Evolutionary conservation across 2,329 filamentous ascomycete genomes (phyloP).

Genomic region (Microdochium bolleyi): DNA sequence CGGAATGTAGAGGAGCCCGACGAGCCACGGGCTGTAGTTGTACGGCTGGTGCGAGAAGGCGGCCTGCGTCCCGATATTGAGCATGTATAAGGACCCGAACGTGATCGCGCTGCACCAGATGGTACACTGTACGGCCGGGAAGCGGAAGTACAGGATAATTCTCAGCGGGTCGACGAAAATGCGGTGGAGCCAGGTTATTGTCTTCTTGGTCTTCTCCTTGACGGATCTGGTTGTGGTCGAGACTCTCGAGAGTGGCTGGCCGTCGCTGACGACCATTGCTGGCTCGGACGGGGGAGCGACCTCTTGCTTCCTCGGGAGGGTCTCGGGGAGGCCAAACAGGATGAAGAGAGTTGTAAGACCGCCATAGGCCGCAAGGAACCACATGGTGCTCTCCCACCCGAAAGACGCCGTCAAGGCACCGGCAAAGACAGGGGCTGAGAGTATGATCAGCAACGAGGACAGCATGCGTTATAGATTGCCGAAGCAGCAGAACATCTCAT

Average conservation of each 20-base stretch:
- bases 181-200: constrained; percentile 25
- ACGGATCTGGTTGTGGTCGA: not conserved
- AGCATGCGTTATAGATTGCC: not conserved
- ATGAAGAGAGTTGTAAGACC: constrained; percentile 46
- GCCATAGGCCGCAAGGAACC: constrained; percentile 68
- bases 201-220: constrained; percentile 25
- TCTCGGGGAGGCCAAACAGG: constrained; percentile 58
- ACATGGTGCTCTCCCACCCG: constrained; percentile 71
- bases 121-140: constrained; percentile 64
- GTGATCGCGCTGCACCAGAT: constrained; percentile 69
- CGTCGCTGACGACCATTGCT: not conserved
- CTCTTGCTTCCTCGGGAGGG: constrained; percentile 33
- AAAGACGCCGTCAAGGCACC: constrained; percentile 61
- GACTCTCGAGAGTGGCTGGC: not conserved
- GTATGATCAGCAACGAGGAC: not conserved
- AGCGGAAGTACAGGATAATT: constrained; percentile 64
- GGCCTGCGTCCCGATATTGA: constrained; percentile 70
- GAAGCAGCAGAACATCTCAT: too few relatives aligned
- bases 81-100: constrained; percentile 67
- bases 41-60: constrained; percentile 63
- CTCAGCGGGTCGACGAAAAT: constrained; percentile 64
- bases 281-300: not conserved
- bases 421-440: constrained; percentile 61
- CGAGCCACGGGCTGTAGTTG: constrained; percentile 56
- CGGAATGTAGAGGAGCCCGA: constrained; percentile 73